Conservation (phyloP, 495 filamentous ascomycete genomes). For the Cenococcum geophilum region DNA sequence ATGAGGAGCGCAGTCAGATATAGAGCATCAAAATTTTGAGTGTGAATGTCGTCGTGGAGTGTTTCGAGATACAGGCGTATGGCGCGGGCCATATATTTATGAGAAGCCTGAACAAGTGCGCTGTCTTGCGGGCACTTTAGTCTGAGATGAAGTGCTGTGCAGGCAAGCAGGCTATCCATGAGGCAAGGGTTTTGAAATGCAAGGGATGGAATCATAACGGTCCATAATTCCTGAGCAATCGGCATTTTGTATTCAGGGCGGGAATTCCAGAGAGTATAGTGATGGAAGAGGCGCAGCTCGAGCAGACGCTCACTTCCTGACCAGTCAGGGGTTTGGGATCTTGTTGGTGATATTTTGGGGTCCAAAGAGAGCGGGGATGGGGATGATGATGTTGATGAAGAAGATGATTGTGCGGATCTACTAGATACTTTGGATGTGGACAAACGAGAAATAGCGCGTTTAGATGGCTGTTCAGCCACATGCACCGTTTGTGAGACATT, state of each 20-base stretch:
- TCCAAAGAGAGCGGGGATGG: background rate
- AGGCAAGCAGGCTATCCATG: slow-evolving; percentile 6
- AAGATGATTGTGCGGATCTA: background rate
- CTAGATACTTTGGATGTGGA: slow-evolving; percentile 36
- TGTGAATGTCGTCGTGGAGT: background rate
- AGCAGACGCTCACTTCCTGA: slow-evolving; percentile 1
- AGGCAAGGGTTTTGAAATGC: slow-evolving; percentile 4
- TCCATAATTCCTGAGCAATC: background rate
- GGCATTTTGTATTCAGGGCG: background rate
- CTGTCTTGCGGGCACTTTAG: background rate
- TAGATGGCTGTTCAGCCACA: background rate
- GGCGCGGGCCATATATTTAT: slow-evolving; percentile 6
- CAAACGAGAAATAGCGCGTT: slow-evolving; percentile 2
- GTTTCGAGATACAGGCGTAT: background rate
- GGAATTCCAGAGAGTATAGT: background rate
- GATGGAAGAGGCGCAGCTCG: slow-evolving; percentile 5
- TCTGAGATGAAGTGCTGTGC: slow-evolving; percentile 2
- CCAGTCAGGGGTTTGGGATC: slow-evolving; percentile 10
- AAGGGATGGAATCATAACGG: slow-evolving; percentile 1
- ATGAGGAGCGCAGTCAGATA: background rate
- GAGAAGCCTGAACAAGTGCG: background rate
- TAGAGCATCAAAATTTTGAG: background rate
- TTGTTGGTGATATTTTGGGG: background rate
- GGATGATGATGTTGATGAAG: background rate
- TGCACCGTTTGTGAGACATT: slow-evolving; percentile 28